Base-by-base conservation (phyloP, 2,329 filamentous ascomycete genomes). In the Hypoxylon sp. region DNA sequence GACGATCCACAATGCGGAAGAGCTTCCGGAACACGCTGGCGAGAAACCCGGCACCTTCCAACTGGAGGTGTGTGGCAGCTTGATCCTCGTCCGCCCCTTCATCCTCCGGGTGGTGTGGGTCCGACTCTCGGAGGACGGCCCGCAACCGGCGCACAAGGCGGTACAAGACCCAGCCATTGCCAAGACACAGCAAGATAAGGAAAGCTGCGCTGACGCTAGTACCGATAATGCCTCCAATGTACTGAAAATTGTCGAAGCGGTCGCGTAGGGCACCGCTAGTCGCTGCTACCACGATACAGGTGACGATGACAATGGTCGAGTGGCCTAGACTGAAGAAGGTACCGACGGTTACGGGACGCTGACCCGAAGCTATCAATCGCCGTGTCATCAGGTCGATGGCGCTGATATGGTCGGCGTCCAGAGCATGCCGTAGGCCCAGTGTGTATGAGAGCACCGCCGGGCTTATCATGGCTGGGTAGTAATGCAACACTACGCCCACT, bases 361-460 rank as follows among this genome's bases (percentile, higher is more conserved):
- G 93, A 16, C 93, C 94, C 0, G 92, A 87, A 0, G 94, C 94
- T 37, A 98, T 88, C 23, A 98, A 87, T 5, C 95, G 89, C 2
- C 96, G 87, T 0, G 96, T 98, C 90, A 96, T 97, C 37, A 98
- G 86, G 79, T 98, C 95, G 74, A 98, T 99, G 68, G 94, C 95
- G 73, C 80, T 80, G 74, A 86, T 87, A 77, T 98, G 96, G 79
- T 98, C 95, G n/a, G 95, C 96, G 75, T 98, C 96, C 46, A 98
- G 88, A n/a, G 95, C 95, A 82, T 98, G 95, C 43, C 95, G 91
- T 11, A 98, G 86, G 2, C 95, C 95, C 9, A 98, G 86, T 0
- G 93, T 93, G 78, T 96, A 98, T 25, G 94, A 90, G 0, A 98
- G 86, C 1, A 94, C 89, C 1, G 94, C 93, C 2, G 94, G 90